Evolutionary conservation across 495 filamentous ascomycete species (phyloP), one percentile per base, ranked within the genome.

Genomic region (Neurospora sp.): DNA sequence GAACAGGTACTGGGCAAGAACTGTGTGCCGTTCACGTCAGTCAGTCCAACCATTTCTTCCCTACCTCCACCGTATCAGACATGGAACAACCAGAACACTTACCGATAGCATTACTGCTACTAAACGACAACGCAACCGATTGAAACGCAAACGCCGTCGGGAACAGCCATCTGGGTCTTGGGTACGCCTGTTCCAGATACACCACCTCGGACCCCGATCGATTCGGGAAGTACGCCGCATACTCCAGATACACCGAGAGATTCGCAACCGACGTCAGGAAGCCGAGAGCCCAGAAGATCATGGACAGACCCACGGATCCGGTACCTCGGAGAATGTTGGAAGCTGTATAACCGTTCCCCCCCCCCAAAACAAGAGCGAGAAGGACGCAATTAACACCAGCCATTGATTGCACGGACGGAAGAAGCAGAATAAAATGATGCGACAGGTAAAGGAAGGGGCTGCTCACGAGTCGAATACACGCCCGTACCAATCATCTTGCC

Each of bases 401-500:
- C 70, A 4, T 38, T 38, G 9, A 61, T 44, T 1, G 53, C 16
- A 20, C 20, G 9, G 4, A 27, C 5, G 8, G 35, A 10, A 37
- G 9, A 10, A 37, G 9, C 12, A 4, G 12, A 22, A 39, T 1
- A 11, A 18, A 1, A 16, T 8, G 22, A 16, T 5, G 31, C 31
- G 4, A 4, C 31, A 20, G n/a, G 4, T n/a, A 6, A 37, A 9
- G 68, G 27, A n/a, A 16, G 35, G 46, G 41, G 12, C 5, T 7
- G 59, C 87, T 75, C 69, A 89, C 88, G 89, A 8, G 89, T 90
- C 20, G 88, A 89, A 78, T 88, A 91, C 4, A 91, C 84, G 14
- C 89, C 89, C 0, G 89, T 91, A 0, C 89, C 89, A 71, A 91
- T 85, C 88, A 91, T 91, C 77, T 87, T 86, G 73, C 86, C 88